A percentile compares a stretch with the other conserved stretches of the same genome.
Conservation (phyloP, 176 grass and related monocot species). For the Ananas comosus region DNA sequence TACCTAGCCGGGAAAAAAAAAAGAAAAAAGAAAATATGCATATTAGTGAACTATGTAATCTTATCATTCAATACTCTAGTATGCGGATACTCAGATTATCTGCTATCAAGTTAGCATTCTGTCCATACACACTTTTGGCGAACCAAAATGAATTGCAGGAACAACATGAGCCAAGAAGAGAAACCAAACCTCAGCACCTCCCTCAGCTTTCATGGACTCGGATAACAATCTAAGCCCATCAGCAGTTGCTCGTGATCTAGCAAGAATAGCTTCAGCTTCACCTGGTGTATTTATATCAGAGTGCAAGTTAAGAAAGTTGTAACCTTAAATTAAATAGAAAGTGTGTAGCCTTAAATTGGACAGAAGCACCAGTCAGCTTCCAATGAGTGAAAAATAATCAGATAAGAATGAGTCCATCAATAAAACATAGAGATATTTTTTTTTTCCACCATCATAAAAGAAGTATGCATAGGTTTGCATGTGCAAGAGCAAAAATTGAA, state of each 20-base stretch:
- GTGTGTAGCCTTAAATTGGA: neutral
- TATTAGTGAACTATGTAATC: no score
- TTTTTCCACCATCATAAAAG: no score
- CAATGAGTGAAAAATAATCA: no score
- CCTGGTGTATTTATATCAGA: constrained; percentile 30
- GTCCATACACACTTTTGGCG: neutral
- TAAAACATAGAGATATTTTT: no score
- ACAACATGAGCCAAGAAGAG: neutral
- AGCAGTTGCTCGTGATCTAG: constrained; percentile 70
- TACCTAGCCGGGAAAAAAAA: no score
- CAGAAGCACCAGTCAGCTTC: neutral
- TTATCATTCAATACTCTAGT: neutral
- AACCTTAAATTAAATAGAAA: neutral
- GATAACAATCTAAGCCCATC: constrained; percentile 65
- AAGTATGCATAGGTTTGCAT: no score
- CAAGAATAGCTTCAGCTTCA: constrained; percentile 80
- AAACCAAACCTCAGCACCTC: constrained; percentile 65
- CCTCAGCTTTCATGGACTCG: constrained; percentile 52
- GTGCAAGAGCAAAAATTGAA: no score
- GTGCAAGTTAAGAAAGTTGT: neutral
- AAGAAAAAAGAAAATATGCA: no score
- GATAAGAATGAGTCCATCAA: no score
- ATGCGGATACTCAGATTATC: neutral
- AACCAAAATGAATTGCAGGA: neutral
- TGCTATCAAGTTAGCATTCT: neutral